Percentiles rank a stretch among this genome's conserved stretches.
These are phyloP conservation scores for Claviceps sorghi DNA, from an alignment of 2,329 filamentous ascomycete genomes.

Conservation along the genomic window DNA sequence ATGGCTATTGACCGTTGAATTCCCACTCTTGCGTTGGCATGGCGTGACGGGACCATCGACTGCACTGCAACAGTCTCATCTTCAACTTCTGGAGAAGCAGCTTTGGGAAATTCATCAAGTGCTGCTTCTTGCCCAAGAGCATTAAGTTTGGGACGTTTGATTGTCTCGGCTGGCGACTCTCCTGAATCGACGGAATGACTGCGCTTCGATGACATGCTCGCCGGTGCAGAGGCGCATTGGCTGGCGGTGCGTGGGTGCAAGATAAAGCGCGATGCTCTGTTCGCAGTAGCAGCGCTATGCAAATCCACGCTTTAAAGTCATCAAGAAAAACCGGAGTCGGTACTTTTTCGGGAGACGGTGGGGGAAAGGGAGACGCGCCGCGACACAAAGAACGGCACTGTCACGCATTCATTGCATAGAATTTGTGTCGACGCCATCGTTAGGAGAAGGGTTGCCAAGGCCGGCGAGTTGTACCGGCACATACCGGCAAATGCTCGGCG, in stretches of 20 bases:
- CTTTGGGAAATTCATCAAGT: background rate
- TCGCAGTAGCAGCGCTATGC: background rate
- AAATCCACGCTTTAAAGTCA: background rate
- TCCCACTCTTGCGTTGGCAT: slow-evolving; percentile 20
- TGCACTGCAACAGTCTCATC: slow-evolving; percentile 9
- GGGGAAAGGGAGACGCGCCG: no score
- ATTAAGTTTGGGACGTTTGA: slow-evolving; percentile 16
- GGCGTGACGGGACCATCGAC: slow-evolving; percentile 15
- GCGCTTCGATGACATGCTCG: slow-evolving; percentile 24
- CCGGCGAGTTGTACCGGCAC: no score
- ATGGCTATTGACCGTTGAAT: slow-evolving; percentile 42
- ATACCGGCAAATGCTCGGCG: background rate
- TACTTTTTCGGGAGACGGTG: background rate
- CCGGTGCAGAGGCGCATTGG: background rate
- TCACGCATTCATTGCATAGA: background rate
- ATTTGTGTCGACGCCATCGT: background rate
- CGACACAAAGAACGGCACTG: background rate
- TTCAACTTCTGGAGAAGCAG: background rate
- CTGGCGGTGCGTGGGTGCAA: background rate
- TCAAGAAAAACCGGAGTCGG: background rate
- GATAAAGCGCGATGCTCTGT: background rate
- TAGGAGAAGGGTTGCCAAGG: background rate
- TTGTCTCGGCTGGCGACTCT: slow-evolving; percentile 12
- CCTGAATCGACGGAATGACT: slow-evolving; percentile 14
- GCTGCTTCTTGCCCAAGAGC: background rate